These are phyloP conservation scores for Murraya koenigii DNA, from an alignment of 345 rosid species.

Conservation along the genomic window DNA sequence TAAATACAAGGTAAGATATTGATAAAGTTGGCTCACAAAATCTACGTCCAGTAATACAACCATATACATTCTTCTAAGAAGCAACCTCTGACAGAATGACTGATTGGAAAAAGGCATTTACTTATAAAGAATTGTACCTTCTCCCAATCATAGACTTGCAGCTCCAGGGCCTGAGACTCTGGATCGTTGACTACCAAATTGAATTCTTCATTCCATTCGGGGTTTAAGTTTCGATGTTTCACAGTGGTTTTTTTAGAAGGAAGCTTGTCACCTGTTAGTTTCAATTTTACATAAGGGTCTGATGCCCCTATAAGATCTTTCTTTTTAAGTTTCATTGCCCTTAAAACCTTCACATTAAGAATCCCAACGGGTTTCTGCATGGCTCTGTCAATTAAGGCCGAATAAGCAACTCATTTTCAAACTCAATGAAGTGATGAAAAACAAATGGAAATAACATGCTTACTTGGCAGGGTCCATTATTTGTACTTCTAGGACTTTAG, in stretches of 20 bases:
- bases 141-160: slow-evolving; percentile 85
- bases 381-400: slow-evolving; percentile 39
- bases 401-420: slow-evolving; percentile 3
- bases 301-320: slow-evolving; percentile 86
- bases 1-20: slow-evolving; percentile 14
- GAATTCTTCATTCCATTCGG: slow-evolving; percentile 96
- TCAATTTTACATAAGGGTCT: slow-evolving; percentile 89
- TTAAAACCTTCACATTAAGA: slow-evolving; percentile 69
- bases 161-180: slow-evolving; percentile 56
- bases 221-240: slow-evolving; percentile 79
- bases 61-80: background rate
- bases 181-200: slow-evolving; percentile 74
- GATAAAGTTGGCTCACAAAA: background rate
- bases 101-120: background rate
- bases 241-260: slow-evolving; percentile 72
- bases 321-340: slow-evolving; percentile 72
- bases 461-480: slow-evolving; percentile 82
- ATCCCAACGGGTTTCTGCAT: slow-evolving; percentile 81
- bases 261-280: slow-evolving; percentile 75
- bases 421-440: background rate
- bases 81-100: background rate
- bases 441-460: slow-evolving; percentile 15
- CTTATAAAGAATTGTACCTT: slow-evolving; percentile 45
- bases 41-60: background rate
- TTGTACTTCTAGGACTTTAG: slow-evolving; percentile 74